Evolutionary conservation across 2,329 filamentous ascomycete genomes (phyloP), one percentile per base, ranked within the genome.

Genomic region (Botrytis cinerea): DNA sequence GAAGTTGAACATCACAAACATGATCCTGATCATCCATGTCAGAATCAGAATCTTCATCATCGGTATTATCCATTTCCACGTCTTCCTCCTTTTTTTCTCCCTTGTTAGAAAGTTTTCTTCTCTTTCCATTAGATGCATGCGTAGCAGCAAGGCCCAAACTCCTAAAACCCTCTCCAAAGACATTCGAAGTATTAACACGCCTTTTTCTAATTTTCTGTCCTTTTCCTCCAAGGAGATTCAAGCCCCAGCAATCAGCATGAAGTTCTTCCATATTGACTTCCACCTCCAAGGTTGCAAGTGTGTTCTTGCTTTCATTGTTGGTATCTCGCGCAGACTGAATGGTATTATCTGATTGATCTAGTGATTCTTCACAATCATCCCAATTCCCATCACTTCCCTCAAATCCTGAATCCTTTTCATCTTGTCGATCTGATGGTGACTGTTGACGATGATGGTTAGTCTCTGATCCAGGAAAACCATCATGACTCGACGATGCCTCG

Each of bases 291-390:
- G 0, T 32, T 18, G 51, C 6, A 1, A 57, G 51, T 57, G n/a
- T 57, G 14, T 1, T 0, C n/a, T 3, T 28, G 16, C 51, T 57
- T 32, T 28, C 18, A 9, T 18, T 1, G 18, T 57, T 57, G 14
- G 51, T 8, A 7, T 57, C 14, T 28, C 18, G 51, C n/a, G 14
- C 14, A n/a, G 51, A 57, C 18, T 6, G n/a, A 18, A 14, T 18
- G 28, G 7, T n/a, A 28, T 28, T 9, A 57, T 32, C 14, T 1
- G n/a, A 28, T 57, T 57, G 51, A 57, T 18, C 51, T 18, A 25
- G 7, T 57, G 14, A 18, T 18, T 57, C 1, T 28, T 4, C 28
- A 32, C 28, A n/a, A 9, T 18, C n/a, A 0, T 18, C 2, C 0
- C 14, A 4, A 28, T 28, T 57, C 16, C 7, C n/a, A 57, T 18